Evolutionary conservation across 2,329 filamentous ascomycete species (phyloP), one percentile per base, ranked within the genome.

Genomic region (Botryosphaeria agaves): DNA sequence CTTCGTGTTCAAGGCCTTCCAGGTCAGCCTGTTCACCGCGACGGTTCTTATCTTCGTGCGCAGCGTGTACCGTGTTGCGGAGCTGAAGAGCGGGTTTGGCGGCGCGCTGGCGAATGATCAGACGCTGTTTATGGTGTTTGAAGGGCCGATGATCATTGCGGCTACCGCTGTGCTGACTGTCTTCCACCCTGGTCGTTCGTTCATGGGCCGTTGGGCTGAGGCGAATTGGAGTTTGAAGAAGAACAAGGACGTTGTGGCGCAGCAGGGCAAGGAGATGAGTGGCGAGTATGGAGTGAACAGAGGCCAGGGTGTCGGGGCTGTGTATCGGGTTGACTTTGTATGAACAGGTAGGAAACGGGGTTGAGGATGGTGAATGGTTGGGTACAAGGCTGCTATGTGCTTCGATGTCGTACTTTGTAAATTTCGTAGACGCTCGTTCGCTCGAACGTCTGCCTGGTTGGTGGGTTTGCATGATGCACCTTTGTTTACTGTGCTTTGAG

Each of bases 61-160:
- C 36, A 64, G 57, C 28, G 45, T 57, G 26, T 66, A 61, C 42
- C 59, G 62, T 38, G 57, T 65, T 23, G 56, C 56, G 0, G 61
- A 66, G 43, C 49, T 65, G 19, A 48, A 53, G 14, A 52, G 52
- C n/a, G 62, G 62, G 6, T 65, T 61, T 49, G 37, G 46, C 8
- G 56, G 53, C 35, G 35, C 48, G 14, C 38, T 65, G 23, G 64
- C 63, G 46, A 57, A 62, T 39, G 45, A 65, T 23, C 53, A 68
- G 42, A 34, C 45, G 2, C 50, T 56, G 12, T 65, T 67, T 40
- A 60, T 68, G 40, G 45, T 58, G 5, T 44, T 69, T 3, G 64
- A 69, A 37, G 63, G 64, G n/a, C 55, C 56, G 3, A 67, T 68
- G 61, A 61, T 70, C 30, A 49, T 50, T 3, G 42, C 66, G 8